These are phyloP conservation scores for Pichia sp. DNA, from an alignment of 1,139 yeast genomes.

Conservation along the genomic window DNA sequence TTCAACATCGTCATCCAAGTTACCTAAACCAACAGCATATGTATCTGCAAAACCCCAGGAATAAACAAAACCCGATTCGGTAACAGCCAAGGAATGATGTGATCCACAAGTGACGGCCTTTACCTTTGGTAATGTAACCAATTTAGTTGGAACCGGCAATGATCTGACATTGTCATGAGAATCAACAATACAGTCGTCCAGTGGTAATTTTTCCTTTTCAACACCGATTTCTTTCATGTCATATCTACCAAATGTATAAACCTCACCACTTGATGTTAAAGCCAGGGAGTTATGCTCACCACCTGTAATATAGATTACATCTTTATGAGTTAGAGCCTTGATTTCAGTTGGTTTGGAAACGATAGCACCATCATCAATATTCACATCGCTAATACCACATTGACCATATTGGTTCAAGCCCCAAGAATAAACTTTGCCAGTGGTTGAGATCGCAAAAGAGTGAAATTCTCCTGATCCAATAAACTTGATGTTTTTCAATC, in stretches of 20 bases:
- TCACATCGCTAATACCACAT: conserved; percentile 60
- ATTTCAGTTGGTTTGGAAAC: conserved; percentile 73
- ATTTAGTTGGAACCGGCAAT: conserved; percentile 75
- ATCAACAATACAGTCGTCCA: conserved; percentile 53
- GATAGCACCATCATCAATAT: conserved; percentile 74
- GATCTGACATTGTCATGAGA: conserved; percentile 76
- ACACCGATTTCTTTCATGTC: conserved; percentile 93
- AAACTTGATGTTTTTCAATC: conserved; percentile 65
- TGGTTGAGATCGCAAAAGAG: conserved; percentile 79
- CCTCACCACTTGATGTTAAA: conserved; percentile 58
- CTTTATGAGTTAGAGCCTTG: conserved; percentile 45
- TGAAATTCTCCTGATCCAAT: conserved; percentile 95
- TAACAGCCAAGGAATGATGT: conserved; percentile 84
- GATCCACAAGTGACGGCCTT: conserved; percentile 75
- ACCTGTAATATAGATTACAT: conserved; percentile 61
- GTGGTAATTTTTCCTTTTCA: conserved; percentile 46
- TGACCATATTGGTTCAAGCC: conserved; percentile 96
- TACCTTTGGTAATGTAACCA: conserved; percentile 47
- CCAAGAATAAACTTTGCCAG: conserved; percentile 76
- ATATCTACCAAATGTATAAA: conserved; percentile 81
- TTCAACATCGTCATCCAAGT: conserved; percentile 88
- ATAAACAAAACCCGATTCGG: conserved; percentile 76
- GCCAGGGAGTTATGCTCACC: conserved; percentile 95
- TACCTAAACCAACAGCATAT: conserved; percentile 90
- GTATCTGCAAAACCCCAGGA: conserved; percentile 99